Percentiles rank a stretch among this genome's conserved stretches.
phyloP scores from a whole-genome alignment of 306 rosid species.

The Cicer pinnatifidum region DNA sequence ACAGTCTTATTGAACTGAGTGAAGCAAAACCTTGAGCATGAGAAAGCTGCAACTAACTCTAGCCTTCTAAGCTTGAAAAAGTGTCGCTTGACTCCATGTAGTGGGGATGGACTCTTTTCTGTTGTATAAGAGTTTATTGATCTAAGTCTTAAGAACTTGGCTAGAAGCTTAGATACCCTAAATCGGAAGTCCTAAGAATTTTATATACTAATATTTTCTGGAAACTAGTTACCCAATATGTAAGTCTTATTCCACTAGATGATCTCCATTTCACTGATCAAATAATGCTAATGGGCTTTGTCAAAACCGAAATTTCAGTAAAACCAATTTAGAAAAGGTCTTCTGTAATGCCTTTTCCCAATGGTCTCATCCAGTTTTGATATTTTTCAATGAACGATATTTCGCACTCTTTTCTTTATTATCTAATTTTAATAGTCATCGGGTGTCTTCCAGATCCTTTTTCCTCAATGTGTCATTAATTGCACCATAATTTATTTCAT shows the following conservation, averaged over 20 bases:
- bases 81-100: background rate
- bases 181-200: background rate
- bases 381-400: background rate
- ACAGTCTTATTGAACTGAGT: no score
- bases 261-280: background rate
- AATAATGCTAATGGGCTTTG: background rate
- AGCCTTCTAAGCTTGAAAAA: no score
- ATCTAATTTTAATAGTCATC: background rate
- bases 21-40: no score
- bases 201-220: background rate
- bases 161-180: background rate
- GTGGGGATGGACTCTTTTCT: background rate
- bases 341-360: background rate
- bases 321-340: background rate
- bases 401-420: background rate
- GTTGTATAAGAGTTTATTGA: background rate
- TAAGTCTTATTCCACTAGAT: background rate
- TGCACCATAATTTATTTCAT: background rate
- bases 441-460: background rate
- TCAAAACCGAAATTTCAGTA: background rate
- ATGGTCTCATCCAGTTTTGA: background rate
- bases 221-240: background rate
- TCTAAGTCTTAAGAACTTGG: slow-evolving; percentile 3
- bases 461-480: background rate
- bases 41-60: no score